Conservation (phyloP, 495 filamentous ascomycete species). For the Lichenothelia convexa region DNA sequence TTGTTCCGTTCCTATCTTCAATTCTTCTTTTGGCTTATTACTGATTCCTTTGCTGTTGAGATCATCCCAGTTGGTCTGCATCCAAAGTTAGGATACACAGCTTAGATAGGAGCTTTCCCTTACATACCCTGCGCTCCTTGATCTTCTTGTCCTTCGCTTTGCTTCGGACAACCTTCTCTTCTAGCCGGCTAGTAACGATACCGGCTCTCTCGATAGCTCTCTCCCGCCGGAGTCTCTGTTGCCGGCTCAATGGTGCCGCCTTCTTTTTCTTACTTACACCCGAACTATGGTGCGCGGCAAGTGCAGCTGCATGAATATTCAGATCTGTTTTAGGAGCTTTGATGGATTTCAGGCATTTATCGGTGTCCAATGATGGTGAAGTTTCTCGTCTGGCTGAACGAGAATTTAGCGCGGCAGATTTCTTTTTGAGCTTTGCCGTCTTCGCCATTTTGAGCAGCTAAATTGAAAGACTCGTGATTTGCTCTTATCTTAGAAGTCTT, state of each 20-base stretch:
- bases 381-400: constrained; percentile 10
- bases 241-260: constrained; percentile 38
- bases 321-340: constrained; percentile 35
- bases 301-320: constrained; percentile 36
- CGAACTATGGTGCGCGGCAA: constrained; percentile 38
- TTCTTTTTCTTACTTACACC: constrained; percentile 48
- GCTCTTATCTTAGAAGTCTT: too few species aligned
- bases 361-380: constrained; percentile 36
- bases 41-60: constrained; percentile 7
- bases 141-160: constrained; percentile 39
- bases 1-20: not conserved
- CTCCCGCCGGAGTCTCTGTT: constrained; percentile 48
- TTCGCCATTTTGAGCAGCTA: constrained; percentile 14
- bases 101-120: not conserved
- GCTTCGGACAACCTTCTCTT: constrained; percentile 52
- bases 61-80: constrained; percentile 14
- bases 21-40: too few species aligned
- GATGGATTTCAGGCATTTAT: constrained; percentile 52
- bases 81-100: not conserved
- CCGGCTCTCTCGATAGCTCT: constrained; percentile 60
- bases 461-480: too few species aligned
- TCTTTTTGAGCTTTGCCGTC: constrained; percentile 20
- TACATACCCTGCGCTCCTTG: constrained; percentile 26
- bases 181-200: constrained; percentile 45
- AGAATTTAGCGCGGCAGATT: constrained; percentile 9